These are phyloP conservation scores for Heterobasidion occidentale DNA, from an alignment of 1,284 basidiomycete species.

Conservation along the genomic window DNA sequence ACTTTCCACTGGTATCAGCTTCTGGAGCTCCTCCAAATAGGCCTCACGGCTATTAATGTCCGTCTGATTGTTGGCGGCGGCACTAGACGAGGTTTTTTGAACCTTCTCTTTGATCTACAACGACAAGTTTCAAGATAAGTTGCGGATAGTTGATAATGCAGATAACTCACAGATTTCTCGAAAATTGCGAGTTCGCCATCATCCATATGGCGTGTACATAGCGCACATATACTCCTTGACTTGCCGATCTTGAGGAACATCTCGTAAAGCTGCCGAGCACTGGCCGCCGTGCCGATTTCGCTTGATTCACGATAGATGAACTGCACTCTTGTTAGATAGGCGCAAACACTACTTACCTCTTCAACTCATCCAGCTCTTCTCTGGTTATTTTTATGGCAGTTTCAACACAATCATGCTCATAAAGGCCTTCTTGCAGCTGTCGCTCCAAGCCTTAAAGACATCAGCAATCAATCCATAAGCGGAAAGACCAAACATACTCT, in stretches of 20 bases:
- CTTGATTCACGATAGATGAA: neutral
- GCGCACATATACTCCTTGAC: conserved; percentile 62
- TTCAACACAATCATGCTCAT: conserved; percentile 35
- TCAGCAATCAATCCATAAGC: neutral
- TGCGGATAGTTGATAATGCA: neutral
- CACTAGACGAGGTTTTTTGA: conserved; percentile 35
- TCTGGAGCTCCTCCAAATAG: conserved; percentile 52
- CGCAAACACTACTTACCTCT: conserved; percentile 35
- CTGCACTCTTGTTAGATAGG: too few species aligned
- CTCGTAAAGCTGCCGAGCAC: conserved; percentile 52
- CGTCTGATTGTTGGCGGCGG: conserved; percentile 28
- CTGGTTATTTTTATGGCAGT: conserved; percentile 52
- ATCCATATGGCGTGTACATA: conserved; percentile 69
- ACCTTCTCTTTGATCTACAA: conserved; percentile 48
- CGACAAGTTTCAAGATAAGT: neutral
- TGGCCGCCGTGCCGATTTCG: conserved; percentile 21
- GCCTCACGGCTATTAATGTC: conserved; percentile 57
- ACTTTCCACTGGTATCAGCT: conserved; percentile 46
- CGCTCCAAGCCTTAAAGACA: conserved; percentile 42
- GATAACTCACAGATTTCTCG: conserved; percentile 52
- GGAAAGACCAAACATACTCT: conserved; percentile 32
- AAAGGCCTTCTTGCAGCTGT: conserved; percentile 39
- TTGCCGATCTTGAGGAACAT: conserved; percentile 55
- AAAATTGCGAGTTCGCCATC: conserved; percentile 56
- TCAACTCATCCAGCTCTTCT: conserved; percentile 42